These are phyloP conservation scores for Baeospora myosura DNA, from an alignment of 1,284 basidiomycete genomes.

Conservation along the genomic window DNA sequence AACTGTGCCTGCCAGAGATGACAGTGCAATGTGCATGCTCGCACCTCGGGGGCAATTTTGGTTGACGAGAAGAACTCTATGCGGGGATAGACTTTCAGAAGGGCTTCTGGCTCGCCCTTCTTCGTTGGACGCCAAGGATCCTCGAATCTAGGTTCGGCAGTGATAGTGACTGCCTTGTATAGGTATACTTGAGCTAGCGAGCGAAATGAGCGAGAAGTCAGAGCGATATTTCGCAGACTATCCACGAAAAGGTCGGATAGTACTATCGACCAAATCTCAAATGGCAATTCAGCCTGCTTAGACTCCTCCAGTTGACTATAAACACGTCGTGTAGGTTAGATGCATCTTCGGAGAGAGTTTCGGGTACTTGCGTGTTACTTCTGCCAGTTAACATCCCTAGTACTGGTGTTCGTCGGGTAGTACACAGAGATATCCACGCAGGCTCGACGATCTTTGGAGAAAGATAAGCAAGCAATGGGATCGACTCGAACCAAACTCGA, in stretches of 20 bases:
- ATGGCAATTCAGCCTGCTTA: constrained; percentile 8
- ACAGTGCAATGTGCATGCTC: constrained; percentile 9
- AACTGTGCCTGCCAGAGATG: constrained; percentile 6
- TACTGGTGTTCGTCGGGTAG: no score
- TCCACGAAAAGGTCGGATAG: constrained; percentile 6
- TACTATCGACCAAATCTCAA: constrained; percentile 9
- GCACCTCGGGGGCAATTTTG: constrained; percentile 9
- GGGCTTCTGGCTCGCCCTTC: constrained; percentile 5
- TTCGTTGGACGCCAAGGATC: constrained; percentile 6
- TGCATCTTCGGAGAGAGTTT: no score
- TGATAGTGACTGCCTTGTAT: constrained; percentile 8
- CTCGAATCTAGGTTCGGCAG: constrained; percentile 7
- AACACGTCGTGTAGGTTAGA: not conserved
- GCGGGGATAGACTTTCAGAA: constrained; percentile 4
- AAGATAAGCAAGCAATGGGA: no score
- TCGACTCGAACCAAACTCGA: no score
- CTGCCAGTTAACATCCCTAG: no score
- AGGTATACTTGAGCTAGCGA: constrained; percentile 7
- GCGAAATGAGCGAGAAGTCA: constrained; percentile 11
- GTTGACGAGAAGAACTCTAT: constrained; percentile 11
- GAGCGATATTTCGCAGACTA: constrained; percentile 6
- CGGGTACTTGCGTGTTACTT: no score
- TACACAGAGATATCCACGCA: no score
- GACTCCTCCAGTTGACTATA: not conserved
- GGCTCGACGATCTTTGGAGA: no score